Base-by-base conservation (phyloP, 2,329 filamentous ascomycete genomes). In the Harringtonia lauricola region DNA sequence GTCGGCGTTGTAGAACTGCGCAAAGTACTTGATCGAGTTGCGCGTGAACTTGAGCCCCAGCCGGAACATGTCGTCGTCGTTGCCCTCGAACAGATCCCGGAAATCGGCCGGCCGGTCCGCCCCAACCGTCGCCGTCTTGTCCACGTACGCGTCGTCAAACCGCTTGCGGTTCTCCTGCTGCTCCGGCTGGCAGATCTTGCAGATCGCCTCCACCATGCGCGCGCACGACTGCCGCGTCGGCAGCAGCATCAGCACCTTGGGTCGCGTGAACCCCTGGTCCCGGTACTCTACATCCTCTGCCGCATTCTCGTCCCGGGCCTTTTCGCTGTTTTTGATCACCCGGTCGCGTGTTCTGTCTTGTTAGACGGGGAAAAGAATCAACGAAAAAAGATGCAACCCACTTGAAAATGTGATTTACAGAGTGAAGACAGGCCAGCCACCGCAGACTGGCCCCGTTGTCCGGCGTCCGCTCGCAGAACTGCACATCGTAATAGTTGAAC, bases 1-100 rank as follows among this genome's bases (percentile, higher is more conserved):
- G 59, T 98, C 92, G 10, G 89, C 95, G 59, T 83, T 90, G 68
- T 96, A 96, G 61, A 98, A 98, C 49, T 88, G 84, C 0, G 90
- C 76, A 65, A 94, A 98, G 59, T 85, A 92, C 60, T 95, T 96
- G 58, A 96, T 72, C 0, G 88, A 94, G 64, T 95, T 96, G 48
- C 92, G 79, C 0, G 92, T 96, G 60, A 98, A 94, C 63, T 96
- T 98, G 57, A 98, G 64, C n/a, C 90, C 92, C 2, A 96, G 69
- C 3, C 90, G 80, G 66, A 96, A 98, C 76, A 94, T 92, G 64
- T 98, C 92, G 59, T 96, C 92, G 59, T 95, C 87, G 58, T 95
- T 96, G 47, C 92, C 92, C 48, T 82, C 82, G 57, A 98, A 98
- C 0, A 96, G 72, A 45, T 94, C 85, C 21, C 76, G 72, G 63